Base-by-base conservation (phyloP, 768 basidiomycete species). In the Boletus fagicola region DNA sequence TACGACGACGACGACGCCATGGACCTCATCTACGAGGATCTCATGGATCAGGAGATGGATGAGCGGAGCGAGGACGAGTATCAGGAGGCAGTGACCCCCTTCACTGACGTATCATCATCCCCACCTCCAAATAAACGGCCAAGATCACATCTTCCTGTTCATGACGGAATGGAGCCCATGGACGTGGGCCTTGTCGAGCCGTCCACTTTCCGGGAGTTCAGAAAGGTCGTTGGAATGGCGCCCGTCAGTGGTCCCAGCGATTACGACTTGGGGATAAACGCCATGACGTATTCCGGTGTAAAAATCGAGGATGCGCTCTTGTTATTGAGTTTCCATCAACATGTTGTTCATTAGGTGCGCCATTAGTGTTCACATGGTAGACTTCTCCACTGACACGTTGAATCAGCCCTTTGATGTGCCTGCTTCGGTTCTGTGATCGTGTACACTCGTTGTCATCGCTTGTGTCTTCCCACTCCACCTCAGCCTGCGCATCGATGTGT, bases 231-330 rank as follows among this genome's bases (percentile, higher is more conserved):
- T 22, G 60, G 69, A 51, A 62, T 72, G 58, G 26, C 62, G 1
- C 54, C 60, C 1, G 53, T 65, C 20, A 28, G 58, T 38, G 62
- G 68, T 35, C 15, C 64, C 28, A 63, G 58, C 33, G 72, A 71
- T 38, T 57, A 72, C 24, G 67, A 64, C 18, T 49, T 63, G 20
- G 71, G 71, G 51, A 49, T 66, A 65, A 62, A 60, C 47, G 65
- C 74, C 13, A 54, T 63, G 48, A 72, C 65, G 43, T 78, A 71
- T 58, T 80, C 77, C 56, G 84, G 84, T 48, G 82, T 88, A 59
- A 83, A 78, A 65, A 77, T 88, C 51, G 89, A 90, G 70, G 89
- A 92, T 63, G 89, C 89, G 5, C 72, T 88, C 33, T 72, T 92
- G 40, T 76, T 92, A 51, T 78, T 92, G 60, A 84, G 83, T 69